Evolutionary conservation across 2,329 filamentous ascomycete species (phyloP).

Genomic region (Clonostachys sp.): DNA sequence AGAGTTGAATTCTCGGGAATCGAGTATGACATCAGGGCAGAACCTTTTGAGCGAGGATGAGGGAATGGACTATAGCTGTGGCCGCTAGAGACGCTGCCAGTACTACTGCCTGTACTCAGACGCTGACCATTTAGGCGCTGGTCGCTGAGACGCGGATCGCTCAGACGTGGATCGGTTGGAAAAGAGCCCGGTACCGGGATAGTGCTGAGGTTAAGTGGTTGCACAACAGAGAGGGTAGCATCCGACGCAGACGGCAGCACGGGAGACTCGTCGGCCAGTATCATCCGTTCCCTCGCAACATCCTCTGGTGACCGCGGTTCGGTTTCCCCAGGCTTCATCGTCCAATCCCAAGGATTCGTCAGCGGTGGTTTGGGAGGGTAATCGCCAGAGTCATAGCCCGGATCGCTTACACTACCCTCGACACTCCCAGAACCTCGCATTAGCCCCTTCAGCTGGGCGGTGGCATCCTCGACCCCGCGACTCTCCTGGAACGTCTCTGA

Average conservation of each 20-base stretch:
- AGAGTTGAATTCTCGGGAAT: conserved; percentile 1
- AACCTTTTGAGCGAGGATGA: background rate
- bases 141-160: background rate
- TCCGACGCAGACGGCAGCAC: background rate
- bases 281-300: background rate
- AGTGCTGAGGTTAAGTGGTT: no score
- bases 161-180: background rate
- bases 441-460: conserved; percentile 16
- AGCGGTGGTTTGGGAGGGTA: conserved; percentile 27
- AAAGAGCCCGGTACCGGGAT: background rate
- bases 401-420: conserved; percentile 2
- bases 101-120: background rate
- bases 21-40: background rate
- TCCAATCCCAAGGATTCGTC: conserved; percentile 41
- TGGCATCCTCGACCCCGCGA: conserved; percentile 15
- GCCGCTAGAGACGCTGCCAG: background rate
- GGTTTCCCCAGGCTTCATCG: conserved; percentile 14
- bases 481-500: conserved; percentile 5
- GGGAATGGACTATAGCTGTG: background rate
- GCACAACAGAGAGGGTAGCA: no score
- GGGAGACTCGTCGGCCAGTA: conserved; percentile 1
- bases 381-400: background rate
- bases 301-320: conserved; percentile 12
- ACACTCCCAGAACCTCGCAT: conserved; percentile 6
- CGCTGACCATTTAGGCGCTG: background rate